A percentile compares a stretch with the other conserved stretches of the same genome.
phyloP scores from a whole-genome alignment of 805 yeast species.

The Yarrowia hollandica region DNA sequence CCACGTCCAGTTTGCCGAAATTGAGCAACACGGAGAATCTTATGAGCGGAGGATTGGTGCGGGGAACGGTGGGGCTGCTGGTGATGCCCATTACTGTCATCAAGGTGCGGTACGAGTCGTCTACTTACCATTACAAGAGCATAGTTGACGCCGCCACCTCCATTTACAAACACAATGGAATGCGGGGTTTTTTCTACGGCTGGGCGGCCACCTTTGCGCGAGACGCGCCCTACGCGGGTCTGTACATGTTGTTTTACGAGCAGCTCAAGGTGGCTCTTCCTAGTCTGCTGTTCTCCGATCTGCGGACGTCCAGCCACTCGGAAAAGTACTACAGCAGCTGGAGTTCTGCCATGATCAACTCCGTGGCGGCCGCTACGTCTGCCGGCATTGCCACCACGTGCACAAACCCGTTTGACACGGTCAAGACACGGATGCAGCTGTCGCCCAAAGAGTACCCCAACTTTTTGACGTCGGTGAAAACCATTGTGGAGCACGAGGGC shows the following conservation, averaged over 20 bases:
- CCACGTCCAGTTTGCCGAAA: slow-evolving; percentile 55
- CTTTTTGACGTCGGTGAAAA: slow-evolving; percentile 45
- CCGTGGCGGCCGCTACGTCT: slow-evolving; percentile 73
- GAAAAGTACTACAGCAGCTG: slow-evolving; percentile 37
- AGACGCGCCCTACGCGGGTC: slow-evolving; percentile 96
- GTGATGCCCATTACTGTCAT: slow-evolving; percentile 95
- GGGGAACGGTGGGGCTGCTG: slow-evolving; percentile 78
- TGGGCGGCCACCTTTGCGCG: slow-evolving; percentile 82
- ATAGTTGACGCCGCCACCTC: slow-evolving; percentile 58
- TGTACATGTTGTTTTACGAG: slow-evolving; percentile 85
- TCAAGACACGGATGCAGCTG: slow-evolving; percentile 88
- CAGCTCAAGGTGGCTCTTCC: slow-evolving; percentile 55
- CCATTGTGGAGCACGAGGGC: slow-evolving; percentile 50
- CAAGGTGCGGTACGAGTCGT: slow-evolving; percentile 87
- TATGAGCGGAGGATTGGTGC: slow-evolving; percentile 70
- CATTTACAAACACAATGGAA: slow-evolving; percentile 55
- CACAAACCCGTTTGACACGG: slow-evolving; percentile 93
- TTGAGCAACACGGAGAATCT: slow-evolving; percentile 69
- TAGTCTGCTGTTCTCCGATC: slow-evolving; percentile 37
- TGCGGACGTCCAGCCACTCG: slow-evolving; percentile 1
- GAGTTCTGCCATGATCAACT: slow-evolving; percentile 61
- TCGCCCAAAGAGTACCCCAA: slow-evolving; percentile 51
- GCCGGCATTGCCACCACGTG: slow-evolving; percentile 78
- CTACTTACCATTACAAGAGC: slow-evolving; percentile 66
- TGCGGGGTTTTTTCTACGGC: slow-evolving; percentile 79